These are phyloP conservation scores for Saccharata proteae DNA, from an alignment of 2,329 filamentous ascomycete genomes.

Conservation along the genomic window DNA sequence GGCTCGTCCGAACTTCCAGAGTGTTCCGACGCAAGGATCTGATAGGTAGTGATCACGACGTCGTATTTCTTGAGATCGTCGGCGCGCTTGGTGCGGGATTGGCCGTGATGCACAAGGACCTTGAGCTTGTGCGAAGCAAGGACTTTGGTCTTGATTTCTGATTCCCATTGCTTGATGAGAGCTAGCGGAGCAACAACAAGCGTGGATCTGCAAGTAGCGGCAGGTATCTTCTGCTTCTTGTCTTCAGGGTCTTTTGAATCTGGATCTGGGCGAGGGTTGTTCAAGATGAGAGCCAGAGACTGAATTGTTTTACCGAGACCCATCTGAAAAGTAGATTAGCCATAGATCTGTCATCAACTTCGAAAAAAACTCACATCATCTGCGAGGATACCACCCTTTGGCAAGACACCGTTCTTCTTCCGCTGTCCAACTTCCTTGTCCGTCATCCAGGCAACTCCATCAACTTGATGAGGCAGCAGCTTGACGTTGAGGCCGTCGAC, in stretches of 20 bases:
- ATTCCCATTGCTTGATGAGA: constrained; percentile 94
- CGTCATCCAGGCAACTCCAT: constrained; percentile 90
- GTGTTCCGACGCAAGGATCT: constrained; percentile 87
- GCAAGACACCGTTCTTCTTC: constrained; percentile 65
- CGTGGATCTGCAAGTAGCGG: constrained; percentile 62
- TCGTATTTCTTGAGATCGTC: constrained; percentile 74
- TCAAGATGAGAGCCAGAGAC: constrained; percentile 77
- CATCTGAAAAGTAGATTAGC: constrained; percentile 41
- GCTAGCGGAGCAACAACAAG: constrained; percentile 88
- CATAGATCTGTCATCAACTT: constrained; percentile 9
- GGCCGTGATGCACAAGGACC: constrained; percentile 84
- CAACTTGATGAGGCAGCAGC: constrained; percentile 84
- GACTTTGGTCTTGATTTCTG: constrained; percentile 79
- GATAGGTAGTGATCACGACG: constrained; percentile 94
- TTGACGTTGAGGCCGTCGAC: constrained; percentile 78
- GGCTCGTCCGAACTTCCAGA: constrained; percentile 52
- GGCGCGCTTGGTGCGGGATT: constrained; percentile 66
- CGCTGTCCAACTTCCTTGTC: constrained; percentile 78
- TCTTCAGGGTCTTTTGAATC: constrained; percentile 37
- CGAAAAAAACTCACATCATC: constrained; percentile 66
- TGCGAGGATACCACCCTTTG: constrained; percentile 87
- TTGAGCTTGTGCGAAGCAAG: constrained; percentile 55
- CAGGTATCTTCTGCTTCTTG: constrained; percentile 45
- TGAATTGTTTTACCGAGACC: constrained; percentile 94
- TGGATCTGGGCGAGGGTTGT: constrained; percentile 54